These are phyloP conservation scores for Coffea canephora DNA, from an alignment of 257 asterid genomes.

Conservation along the genomic window DNA sequence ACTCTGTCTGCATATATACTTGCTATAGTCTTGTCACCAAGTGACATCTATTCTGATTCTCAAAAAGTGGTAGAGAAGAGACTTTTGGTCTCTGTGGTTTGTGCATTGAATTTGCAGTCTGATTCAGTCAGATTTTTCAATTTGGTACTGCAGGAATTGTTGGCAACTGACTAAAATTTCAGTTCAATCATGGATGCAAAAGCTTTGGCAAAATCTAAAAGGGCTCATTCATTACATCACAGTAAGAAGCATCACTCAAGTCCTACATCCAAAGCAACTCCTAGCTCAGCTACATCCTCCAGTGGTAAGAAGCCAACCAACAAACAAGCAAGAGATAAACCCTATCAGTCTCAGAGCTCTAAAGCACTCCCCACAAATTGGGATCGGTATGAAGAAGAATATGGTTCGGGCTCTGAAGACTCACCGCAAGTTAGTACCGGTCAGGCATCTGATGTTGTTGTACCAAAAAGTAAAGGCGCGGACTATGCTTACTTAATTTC, in stretches of 20 bases:
- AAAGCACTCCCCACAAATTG: conserved; percentile 73
- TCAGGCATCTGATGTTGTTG: conserved; percentile 47
- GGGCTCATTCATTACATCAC: conserved; percentile 78
- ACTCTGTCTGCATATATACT: neutral
- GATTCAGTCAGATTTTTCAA: neutral
- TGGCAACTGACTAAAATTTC: neutral
- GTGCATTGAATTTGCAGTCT: too few species aligned
- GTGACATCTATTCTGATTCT: neutral
- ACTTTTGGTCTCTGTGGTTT: neutral
- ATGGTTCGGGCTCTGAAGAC: conserved; percentile 40
- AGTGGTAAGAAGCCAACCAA: conserved; percentile 44
- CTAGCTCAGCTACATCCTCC: conserved; percentile 28
- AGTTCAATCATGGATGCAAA: conserved; percentile 61
- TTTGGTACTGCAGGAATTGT: neutral
- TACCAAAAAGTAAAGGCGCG: conserved; percentile 79
- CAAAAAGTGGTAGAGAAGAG: too few species aligned
- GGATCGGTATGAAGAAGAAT: conserved; percentile 68
- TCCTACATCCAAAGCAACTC: conserved; percentile 43
- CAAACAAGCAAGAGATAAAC: conserved; percentile 42
- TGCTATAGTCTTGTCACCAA: neutral
- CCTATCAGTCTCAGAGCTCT: conserved; percentile 35
- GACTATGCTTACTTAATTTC: conserved; percentile 67
- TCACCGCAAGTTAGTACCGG: conserved; percentile 28
- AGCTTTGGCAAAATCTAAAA: conserved; percentile 89
- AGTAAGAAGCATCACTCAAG: conserved; percentile 65